Evolutionary conservation across 2,329 filamentous ascomycete species (phyloP).

Genomic region (Arthroderma sp.): DNA sequence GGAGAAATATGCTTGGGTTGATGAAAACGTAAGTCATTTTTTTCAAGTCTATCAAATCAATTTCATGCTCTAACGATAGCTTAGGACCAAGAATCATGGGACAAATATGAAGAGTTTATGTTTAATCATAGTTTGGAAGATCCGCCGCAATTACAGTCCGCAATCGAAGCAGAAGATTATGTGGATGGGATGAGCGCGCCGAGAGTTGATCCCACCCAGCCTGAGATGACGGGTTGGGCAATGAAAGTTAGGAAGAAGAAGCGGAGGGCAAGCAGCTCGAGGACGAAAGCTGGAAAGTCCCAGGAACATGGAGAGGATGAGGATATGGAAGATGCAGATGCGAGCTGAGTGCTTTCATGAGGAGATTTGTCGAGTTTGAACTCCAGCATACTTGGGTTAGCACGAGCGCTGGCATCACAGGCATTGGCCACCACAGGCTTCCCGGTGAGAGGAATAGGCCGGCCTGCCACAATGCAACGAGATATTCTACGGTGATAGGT

Average conservation of each 20-base stretch:
- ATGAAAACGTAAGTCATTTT: conserved; percentile 36
- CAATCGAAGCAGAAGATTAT: conserved; percentile 46
- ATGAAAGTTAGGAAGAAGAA: conserved; percentile 31
- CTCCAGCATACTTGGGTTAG: not conserved
- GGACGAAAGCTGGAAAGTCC: conserved; percentile 9
- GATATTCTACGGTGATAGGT: no score
- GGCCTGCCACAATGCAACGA: no score
- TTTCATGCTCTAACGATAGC: not conserved
- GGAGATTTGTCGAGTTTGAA: not conserved
- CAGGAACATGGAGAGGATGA: conserved; percentile 6
- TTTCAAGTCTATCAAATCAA: conserved; percentile 1
- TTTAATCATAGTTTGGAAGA: conserved; percentile 38
- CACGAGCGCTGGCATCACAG: no score
- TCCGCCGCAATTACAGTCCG: conserved; percentile 39
- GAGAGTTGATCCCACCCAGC: conserved; percentile 31
- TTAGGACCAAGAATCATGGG: conserved; percentile 55
- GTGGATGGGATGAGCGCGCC: conserved; percentile 50
- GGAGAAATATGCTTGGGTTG: conserved; percentile 64
- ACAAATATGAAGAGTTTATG: conserved; percentile 60
- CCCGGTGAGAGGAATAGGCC: no score
- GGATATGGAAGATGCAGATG: not conserved
- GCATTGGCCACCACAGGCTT: no score
- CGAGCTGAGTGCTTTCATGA: no score
- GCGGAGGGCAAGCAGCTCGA: conserved; percentile 15
- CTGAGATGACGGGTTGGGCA: conserved; percentile 32